Evolutionary conservation across 768 basidiomycete species (phyloP), one percentile per base, ranked within the genome.

Genomic region (Termitomyces heimii): DNA sequence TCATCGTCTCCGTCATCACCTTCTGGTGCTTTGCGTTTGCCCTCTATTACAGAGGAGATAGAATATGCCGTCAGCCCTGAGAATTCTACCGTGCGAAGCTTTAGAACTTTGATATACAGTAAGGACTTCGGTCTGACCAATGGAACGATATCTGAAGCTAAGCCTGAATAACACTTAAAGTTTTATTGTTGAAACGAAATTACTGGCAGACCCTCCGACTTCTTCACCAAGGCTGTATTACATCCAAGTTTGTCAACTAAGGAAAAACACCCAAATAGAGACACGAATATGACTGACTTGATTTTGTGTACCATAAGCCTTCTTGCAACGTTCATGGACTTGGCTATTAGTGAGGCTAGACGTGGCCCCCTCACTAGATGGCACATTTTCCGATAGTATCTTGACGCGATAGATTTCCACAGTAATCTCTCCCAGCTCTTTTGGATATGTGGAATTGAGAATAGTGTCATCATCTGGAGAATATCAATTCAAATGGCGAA

Each of bases 141-240:
- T 56, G 5, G 67, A 61, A 51, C 66, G 54, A 52, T 59, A 54
- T 56, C 60, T 45, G 49, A 58, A 60, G 59, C 57, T 63, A 48
- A 54, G 28, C 2, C 1, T 44, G 20, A 22, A 32, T 43, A 51
- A 26, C 3, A 0, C 35, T 34, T 54, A 40, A 16, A 59, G 12
- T 28, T 43, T 0, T n/a, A n/a, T 51, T 3, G 2, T 14, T 13
- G 1, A 10, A 8, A 16, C 0, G 10, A 29, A 40, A 4, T 2
- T 40, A 13, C n/a, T 0, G 37, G 42, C 16, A 22, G 34, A 20
- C 14, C 13, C 0, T n/a, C 22, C 7, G 9, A 49, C 29, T 24
- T 60, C 59, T 22, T 20, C 7, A 6, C 59, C 55, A 18, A 48
- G 51, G 22, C 59, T 56, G 26, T n/a, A 26, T 26, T 42, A 16